Conservation (phyloP, 768 basidiomycete species). For the Aureoboletus auriporus region DNA sequence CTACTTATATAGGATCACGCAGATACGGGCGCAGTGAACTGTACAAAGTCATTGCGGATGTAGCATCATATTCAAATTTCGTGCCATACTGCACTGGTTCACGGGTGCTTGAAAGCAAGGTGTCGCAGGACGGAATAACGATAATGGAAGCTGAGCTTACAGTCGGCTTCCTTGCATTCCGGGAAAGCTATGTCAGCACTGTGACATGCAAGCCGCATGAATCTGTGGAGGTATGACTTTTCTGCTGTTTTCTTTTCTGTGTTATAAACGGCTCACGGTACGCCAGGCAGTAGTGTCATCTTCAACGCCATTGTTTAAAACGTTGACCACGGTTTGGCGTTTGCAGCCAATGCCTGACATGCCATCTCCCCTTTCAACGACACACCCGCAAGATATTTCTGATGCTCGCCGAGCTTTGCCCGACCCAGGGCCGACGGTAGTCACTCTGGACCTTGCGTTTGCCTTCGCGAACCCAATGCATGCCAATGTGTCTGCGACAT, state of each 20-base stretch:
- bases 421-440: constrained; percentile 57
- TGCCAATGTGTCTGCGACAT: constrained; percentile 74
- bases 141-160: constrained; percentile 81
- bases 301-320: constrained; percentile 69
- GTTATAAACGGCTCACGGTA: constrained; percentile 6
- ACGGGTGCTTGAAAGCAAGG: constrained; percentile 45
- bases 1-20: constrained; percentile 10
- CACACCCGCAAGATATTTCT: constrained; percentile 7
- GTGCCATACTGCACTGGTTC: constrained; percentile 85
- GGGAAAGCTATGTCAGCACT: constrained; percentile 81
- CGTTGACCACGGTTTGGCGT: constrained; percentile 67
- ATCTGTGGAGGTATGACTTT: constrained; percentile 58
- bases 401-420: neutral
- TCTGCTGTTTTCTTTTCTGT: constrained; percentile 1
- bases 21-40: constrained; percentile 80
- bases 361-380: constrained; percentile 32
- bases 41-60: constrained; percentile 84
- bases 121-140: constrained; percentile 31
- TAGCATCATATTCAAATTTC: constrained; percentile 80
- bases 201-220: constrained; percentile 79
- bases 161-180: constrained; percentile 83
- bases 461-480: constrained; percentile 86
- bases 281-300: constrained; percentile 67
- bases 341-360: constrained; percentile 54
- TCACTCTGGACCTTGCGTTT: constrained; percentile 81